Evolutionary conservation across 306 rosid species (phyloP).

Genomic region (Citrullus mucosospermus): DNA sequence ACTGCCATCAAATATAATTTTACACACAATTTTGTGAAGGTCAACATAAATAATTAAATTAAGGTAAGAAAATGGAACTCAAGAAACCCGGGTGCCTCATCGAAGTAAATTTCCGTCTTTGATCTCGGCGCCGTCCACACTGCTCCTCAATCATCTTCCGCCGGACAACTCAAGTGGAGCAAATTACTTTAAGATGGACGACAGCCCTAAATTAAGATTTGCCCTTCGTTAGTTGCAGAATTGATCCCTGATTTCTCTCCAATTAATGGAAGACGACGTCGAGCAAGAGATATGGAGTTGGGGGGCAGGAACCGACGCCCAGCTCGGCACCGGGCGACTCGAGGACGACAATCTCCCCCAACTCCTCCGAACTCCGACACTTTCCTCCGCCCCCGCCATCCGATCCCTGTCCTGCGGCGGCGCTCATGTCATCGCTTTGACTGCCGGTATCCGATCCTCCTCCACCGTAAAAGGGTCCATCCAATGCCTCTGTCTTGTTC

Average conservation of each 20-base stretch:
- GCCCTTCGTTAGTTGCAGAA: neutral
- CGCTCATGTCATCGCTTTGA: constrained; percentile 71
- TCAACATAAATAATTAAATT: no score
- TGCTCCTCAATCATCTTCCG: neutral
- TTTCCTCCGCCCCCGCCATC: constrained; percentile 23
- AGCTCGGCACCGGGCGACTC: constrained; percentile 45
- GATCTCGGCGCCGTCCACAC: neutral
- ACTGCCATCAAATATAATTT: no score
- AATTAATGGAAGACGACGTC: neutral
- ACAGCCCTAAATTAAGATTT: neutral
- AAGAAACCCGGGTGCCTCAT: neutral
- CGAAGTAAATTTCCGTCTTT: neutral
- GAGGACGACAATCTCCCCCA: constrained; percentile 58
- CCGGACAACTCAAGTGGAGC: neutral
- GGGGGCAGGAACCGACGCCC: constrained; percentile 97
- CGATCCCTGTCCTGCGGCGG: constrained; percentile 73
- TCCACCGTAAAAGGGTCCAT: neutral
- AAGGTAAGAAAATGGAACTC: neutral
- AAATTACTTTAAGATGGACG: neutral
- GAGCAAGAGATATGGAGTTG: constrained; percentile 62
- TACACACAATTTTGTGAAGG: no score
- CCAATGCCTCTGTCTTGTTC: neutral
- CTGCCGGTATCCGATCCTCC: constrained; percentile 28
- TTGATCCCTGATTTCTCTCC: neutral
- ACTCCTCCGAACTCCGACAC: constrained; percentile 33